phyloP scores from a whole-genome alignment of 345 rosid species.

The Conringia planisiliqua region DNA sequence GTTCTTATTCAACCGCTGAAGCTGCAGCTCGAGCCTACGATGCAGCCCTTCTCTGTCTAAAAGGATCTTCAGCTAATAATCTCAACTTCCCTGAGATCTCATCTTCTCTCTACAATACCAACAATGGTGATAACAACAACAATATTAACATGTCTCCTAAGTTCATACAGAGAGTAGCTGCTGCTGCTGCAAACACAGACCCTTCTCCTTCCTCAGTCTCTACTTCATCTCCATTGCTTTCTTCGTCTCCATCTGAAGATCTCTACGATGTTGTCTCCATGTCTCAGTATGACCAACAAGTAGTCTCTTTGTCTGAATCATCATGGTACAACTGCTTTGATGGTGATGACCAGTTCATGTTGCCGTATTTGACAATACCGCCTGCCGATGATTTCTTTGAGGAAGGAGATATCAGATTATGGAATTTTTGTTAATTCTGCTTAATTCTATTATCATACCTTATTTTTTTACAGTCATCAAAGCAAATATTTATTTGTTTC shows the following conservation, averaged over 20 bases:
- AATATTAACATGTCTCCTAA: conserved; percentile 35
- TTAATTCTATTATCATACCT: neutral
- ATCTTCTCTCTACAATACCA: conserved; percentile 27
- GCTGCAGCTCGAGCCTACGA: conserved; percentile 99
- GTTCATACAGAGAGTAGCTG: conserved; percentile 38
- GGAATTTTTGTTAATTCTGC: conserved; percentile 69
- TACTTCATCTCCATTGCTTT: conserved; percentile 42
- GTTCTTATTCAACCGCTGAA: conserved; percentile 91
- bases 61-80: conserved; percentile 67
- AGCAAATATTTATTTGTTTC: conserved; percentile 2
- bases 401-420: conserved; percentile 67
- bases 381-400: conserved; percentile 53
- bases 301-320: conserved; percentile 39
- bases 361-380: conserved; percentile 36
- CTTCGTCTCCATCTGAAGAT: conserved; percentile 40
- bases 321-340: conserved; percentile 55
- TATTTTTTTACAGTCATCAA: conserved; percentile 7
- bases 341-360: conserved; percentile 52
- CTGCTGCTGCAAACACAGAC: conserved; percentile 27
- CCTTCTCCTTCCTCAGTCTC: conserved; percentile 37
- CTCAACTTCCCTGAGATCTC: conserved; percentile 84
- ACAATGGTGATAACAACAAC: conserved; percentile 12
- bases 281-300: conserved; percentile 34
- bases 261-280: conserved; percentile 45
- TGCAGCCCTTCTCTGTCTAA: conserved; percentile 89